Evolutionary conservation across 257 asterid genomes (phyloP), one percentile per base, ranked within the genome.

Genomic region (Petunia axillaris): DNA sequence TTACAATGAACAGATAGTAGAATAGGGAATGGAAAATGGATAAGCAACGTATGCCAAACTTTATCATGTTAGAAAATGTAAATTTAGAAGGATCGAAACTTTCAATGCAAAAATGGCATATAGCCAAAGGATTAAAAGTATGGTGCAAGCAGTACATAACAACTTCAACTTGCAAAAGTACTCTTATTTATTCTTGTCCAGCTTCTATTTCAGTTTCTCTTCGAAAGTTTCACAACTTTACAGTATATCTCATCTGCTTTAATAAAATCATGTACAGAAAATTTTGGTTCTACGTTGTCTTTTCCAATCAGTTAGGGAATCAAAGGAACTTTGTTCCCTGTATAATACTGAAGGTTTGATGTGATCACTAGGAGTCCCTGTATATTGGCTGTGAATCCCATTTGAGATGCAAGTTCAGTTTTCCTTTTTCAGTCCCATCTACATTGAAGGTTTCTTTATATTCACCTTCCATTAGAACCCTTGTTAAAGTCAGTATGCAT

Each of bases 401-500:
- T 78, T 93, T 93, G 86, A 95, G 85, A 83, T 89, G 89, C 87
- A 95, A 67, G 76, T 76, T 86, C n/a, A 95, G 81, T 86, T 80
- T 93, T 71, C 97, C 99, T 1, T 87, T 67, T 65, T 87, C 84
- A 14, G 96, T 70, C 46, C 93, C 93, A 2, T 92, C 96, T 16
- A 95, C 25, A 6, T 80, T 75, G 57, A 89, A 91, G 11, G 76
- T 66, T 38, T 91, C 96, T 2, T 87, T 86, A 3, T 86, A 75
- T 81, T 93, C 98, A 39, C 97, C 95, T 40, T 95, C 98, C 43
- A 91, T 43, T 66, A 95, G 82, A 35, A 85, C 91, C 82, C 96
- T 86, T 0, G 97, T 92, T 25, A 95, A 89, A 44, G 99, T 95
- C 96, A 92, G 85, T 11, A 90, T 87, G 92, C 98, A 92, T 82